Base-by-base conservation (phyloP, 495 filamentous ascomycete species). In the Trichoderma orchidacearum region DNA sequence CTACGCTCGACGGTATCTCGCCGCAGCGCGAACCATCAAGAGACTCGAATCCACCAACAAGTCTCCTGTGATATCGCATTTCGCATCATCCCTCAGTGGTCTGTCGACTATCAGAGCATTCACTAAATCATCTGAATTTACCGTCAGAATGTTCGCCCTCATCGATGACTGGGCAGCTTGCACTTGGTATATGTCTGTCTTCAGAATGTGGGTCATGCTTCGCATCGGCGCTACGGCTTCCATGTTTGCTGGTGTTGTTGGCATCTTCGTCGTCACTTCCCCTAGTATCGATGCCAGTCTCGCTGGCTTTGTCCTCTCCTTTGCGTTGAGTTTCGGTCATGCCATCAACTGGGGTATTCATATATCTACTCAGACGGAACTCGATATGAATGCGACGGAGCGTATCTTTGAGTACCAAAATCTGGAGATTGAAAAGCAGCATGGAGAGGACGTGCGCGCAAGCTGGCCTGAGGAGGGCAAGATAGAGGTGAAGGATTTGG, bases 301-400 rank as follows among this genome's bases (percentile, higher is more conserved):
- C 12, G 89, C 89, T 11, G 89, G 89, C 0, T 95, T 93, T 58
- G 86, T 86, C 12, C 69, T 90, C 32, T 70, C 65, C 35, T 85
- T 83, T 58, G 77, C 75, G 1, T 73, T 77, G 38, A 74, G 81
- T 57, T 82, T 75, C 60, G 72, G 74, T 1, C 50, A 57, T 56
- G 61, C 69, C 30, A 68, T 89, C 56, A 80, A 81, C 58, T 81
- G 79, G 78, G 51, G 29, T 31, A 30, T 34, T 15, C 27, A n/a
- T 17, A 65, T 76, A 13, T 87, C 84, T 62, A 76, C 82, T 1
- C 80, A 81, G 55, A 63, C 83, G 0, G 89, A 95, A 60, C 71
- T 93, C 6, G 80, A 85, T 61, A 92, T 95, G 87, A 95, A 93
- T 58, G 81, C 87, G 21, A 83, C 85, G 0, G 89, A 95, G 70